Base-by-base conservation (phyloP, 345 rosid species). In the Aegle marmelos region DNA sequence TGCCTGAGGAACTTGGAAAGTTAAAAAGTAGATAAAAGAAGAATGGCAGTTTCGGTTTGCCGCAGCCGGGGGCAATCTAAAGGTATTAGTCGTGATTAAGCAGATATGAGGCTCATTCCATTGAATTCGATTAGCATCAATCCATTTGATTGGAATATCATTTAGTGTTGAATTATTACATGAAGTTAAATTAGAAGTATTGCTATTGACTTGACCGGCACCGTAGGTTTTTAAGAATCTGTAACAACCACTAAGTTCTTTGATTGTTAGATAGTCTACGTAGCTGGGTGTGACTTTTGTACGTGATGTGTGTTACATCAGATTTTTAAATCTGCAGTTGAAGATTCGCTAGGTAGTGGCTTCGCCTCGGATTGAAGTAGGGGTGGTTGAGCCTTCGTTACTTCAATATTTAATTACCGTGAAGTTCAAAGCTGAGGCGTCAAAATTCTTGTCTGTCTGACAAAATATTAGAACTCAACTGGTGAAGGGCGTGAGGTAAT, bases 81-180 rank as follows among this genome's bases (percentile, higher is more conserved):
- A 28, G n/a, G 53, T n/a, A 7, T 58, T 73, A 17, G 59, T 58
- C 48, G 7, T 2, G 34, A 21, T 36, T 8, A 37, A 25, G 2
- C 19, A 24, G 6, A 30, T n/a, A 57, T 1, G 16, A 31, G 64
- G 19, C 16, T 9, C 14, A 14, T 31, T 76, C 2, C 6, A 2
- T 53, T 48, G 66, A 17, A 81, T 70, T 74, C 0, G 22, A 34
- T 30, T 17, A 63, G 81, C 70, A 76, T 79, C 76, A 7, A 60
- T 76, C 80, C 70, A 1, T 66, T 50, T 16, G 68, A 31, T 41
- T 28, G 62, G 30, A 25, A 10, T 31, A 64, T 7, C 25, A 0
- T 13, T 4, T 60, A 11, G 16, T 6, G 37, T 16, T 4, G 19
- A 22, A 4, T 45, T 11, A 5, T 45, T 45, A 11, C 50, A 13